These are phyloP conservation scores for Clarireedia homoeocarpa DNA, from an alignment of 2,329 filamentous ascomycete genomes.

Conservation along the genomic window DNA sequence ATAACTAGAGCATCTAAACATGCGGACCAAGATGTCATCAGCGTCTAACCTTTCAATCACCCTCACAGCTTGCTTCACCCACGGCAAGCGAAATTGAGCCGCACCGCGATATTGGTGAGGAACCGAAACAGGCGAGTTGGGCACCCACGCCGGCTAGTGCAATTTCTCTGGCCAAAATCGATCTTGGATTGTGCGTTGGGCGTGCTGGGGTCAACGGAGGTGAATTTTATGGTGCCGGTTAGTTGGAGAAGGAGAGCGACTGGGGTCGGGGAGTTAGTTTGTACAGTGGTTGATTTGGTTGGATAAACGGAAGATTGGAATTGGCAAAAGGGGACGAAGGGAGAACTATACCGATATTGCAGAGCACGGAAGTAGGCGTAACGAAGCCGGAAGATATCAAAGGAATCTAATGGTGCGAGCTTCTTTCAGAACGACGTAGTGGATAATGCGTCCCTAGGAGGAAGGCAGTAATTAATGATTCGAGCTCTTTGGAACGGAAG, in stretches of 20 bases:
- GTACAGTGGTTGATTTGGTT: neutral
- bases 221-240: conserved; percentile 31
- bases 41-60: no score
- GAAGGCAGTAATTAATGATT: no score
- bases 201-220: conserved; percentile 30
- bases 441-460: neutral
- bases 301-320: neutral
- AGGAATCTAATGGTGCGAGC: conserved; percentile 15
- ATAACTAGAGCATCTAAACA: conserved; percentile 20
- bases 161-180: conserved; percentile 31
- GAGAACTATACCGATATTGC: conserved; percentile 16
- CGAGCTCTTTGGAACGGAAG: no score
- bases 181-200: conserved; percentile 28
- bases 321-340: neutral
- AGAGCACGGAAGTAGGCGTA: conserved; percentile 23
- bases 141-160: conserved; percentile 35
- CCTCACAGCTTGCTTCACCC: no score
- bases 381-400: conserved; percentile 24
- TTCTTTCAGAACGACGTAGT: conserved; percentile 21
- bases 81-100: conserved; percentile 35
- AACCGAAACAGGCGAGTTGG: conserved; percentile 40
- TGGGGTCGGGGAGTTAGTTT: neutral
- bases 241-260: conserved; percentile 24
- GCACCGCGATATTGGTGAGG: conserved; percentile 37
- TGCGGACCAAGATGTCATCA: conserved; percentile 9